Percentiles rank a stretch among this genome's conserved stretches.
Evolutionary conservation across 495 filamentous ascomycete species (phyloP).

Genomic region (Rhypophila decipiens): DNA sequence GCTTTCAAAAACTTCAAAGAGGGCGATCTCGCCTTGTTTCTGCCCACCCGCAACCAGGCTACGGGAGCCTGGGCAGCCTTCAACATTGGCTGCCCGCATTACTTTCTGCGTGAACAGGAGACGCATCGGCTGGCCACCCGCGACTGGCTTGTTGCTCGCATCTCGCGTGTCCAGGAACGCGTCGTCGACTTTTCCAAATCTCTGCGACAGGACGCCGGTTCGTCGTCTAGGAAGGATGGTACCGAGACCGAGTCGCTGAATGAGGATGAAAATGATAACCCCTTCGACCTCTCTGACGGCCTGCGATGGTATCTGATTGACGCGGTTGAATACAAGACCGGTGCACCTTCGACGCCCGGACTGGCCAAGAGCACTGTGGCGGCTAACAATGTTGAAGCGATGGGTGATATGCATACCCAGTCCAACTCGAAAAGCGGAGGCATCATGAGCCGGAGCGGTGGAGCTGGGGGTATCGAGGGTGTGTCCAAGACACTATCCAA

Average conservation of each 20-base stretch:
- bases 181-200: conserved; percentile 87
- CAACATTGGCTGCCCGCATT: conserved; percentile 94
- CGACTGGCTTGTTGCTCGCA: conserved; percentile 93
- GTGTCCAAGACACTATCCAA: conserved; percentile 73
- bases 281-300: conserved; percentile 93
- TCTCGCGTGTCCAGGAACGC: conserved; percentile 84
- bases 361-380: conserved; percentile 85
- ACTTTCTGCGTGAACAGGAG: conserved; percentile 92
- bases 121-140: conserved; percentile 71
- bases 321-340: conserved; percentile 86
- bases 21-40: conserved; percentile 90
- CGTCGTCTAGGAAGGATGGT: conserved; percentile 4
- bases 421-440: conserved; percentile 42
- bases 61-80: conserved; percentile 97
- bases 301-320: conserved; percentile 94
- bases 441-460: conserved; percentile 27
- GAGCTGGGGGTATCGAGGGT: conserved; percentile 53
- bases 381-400: conserved; percentile 79
- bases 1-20: conserved; percentile 96
- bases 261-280: conserved; percentile 86
- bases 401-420: conserved; percentile 42
- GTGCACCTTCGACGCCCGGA: conserved; percentile 87
- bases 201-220: conserved; percentile 24
- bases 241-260: conserved; percentile 33
- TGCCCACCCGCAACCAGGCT: conserved; percentile 88